Conservation (phyloP, 257 asterid genomes). For the Solanum dulcamara region DNA sequence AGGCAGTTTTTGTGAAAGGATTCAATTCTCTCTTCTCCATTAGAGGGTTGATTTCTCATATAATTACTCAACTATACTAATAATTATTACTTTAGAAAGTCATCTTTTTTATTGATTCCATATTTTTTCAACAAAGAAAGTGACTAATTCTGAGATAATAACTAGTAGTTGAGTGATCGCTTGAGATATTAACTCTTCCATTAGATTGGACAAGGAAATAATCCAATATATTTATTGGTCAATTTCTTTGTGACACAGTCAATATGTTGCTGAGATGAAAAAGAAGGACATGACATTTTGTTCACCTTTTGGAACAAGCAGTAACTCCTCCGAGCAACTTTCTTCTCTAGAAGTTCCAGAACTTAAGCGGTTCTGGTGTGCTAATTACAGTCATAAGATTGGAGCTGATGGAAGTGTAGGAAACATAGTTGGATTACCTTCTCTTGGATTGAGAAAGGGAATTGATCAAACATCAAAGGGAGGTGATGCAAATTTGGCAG, state of each 20-base stretch:
- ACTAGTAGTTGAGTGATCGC: background rate
- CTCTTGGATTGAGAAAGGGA: background rate
- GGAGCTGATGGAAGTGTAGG: background rate
- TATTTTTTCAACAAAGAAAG: background rate
- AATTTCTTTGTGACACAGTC: conserved; percentile 32
- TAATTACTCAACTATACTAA: background rate
- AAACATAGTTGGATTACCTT: background rate
- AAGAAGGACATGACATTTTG: conserved; percentile 28
- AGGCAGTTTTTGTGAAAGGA: background rate
- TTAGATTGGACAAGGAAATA: background rate
- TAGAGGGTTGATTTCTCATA: background rate
- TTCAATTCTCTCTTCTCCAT: background rate
- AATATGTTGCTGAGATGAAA: conserved; percentile 51
- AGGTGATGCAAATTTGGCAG: background rate
- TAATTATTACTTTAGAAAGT: background rate
- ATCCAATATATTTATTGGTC: background rate
- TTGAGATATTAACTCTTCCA: background rate
- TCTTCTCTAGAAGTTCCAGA: conserved; percentile 35
- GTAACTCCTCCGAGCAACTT: conserved; percentile 14
- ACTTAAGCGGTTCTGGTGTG: conserved; percentile 48
- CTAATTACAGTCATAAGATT: conserved; percentile 17
- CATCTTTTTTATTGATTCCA: background rate
- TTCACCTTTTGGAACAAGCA: conserved; percentile 30
- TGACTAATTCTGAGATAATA: background rate
- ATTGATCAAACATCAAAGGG: background rate